Evolutionary conservation across 306 rosid species (phyloP).

Genomic region (Castanospermum australe): DNA sequence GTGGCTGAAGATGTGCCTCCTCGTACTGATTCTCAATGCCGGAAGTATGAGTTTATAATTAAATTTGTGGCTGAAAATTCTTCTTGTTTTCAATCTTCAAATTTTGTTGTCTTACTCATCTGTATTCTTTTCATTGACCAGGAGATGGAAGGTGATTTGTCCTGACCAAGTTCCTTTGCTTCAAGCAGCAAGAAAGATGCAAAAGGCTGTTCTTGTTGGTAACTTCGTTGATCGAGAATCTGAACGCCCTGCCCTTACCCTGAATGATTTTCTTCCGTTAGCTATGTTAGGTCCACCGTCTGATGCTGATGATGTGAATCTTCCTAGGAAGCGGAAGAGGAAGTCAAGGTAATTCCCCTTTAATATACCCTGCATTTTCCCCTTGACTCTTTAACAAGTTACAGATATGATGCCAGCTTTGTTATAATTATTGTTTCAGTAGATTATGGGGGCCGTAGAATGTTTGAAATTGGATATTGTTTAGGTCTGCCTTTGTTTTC

Average conservation of each 20-base stretch:
- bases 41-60: conserved; percentile 61
- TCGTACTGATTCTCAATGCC: conserved; percentile 91
- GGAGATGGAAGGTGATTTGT: conserved; percentile 82
- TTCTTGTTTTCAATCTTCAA: background rate
- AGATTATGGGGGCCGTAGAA: background rate
- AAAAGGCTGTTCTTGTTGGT: conserved; percentile 53
- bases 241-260: conserved; percentile 79
- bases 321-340: conserved; percentile 35
- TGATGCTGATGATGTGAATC: conserved; percentile 22
- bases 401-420: conserved; percentile 7
- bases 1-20: conserved; percentile 79
- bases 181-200: conserved; percentile 68
- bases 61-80: background rate
- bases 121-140: conserved; percentile 34
- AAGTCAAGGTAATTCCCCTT: conserved; percentile 46
- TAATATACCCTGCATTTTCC: background rate
- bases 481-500: conserved; percentile 16
- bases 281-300: conserved; percentile 28
- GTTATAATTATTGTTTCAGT: conserved; percentile 16
- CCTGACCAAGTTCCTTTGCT: conserved; percentile 72
- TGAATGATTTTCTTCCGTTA: conserved; percentile 61
- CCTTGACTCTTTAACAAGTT: conserved; percentile 5
- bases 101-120: background rate
- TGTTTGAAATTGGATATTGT: conserved; percentile 19
- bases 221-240: conserved; percentile 89